Evolutionary conservation across 495 filamentous ascomycete species (phyloP).

Genomic region (Aspergillus wentii): DNA sequence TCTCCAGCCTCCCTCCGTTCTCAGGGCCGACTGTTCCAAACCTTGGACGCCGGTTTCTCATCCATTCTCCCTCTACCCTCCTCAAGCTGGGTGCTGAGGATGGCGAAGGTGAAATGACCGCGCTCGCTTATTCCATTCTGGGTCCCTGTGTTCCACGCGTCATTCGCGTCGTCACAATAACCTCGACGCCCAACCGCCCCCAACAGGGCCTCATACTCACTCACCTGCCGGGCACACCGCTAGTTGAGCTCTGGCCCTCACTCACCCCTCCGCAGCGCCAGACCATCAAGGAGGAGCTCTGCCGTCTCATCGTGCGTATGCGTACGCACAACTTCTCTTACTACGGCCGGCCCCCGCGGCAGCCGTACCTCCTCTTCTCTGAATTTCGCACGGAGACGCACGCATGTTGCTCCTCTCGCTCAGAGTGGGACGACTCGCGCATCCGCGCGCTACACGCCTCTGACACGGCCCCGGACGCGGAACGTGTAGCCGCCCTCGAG

Average conservation of each 20-base stretch:
- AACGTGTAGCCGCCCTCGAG: conserved; percentile 7
- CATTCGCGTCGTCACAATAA: conserved; percentile 6
- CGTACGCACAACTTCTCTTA: conserved; percentile 8
- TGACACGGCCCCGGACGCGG: conserved; percentile 1
- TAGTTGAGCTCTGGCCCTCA: conserved; percentile 10
- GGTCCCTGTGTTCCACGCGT: conserved; percentile 9
- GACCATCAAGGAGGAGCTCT: conserved; percentile 9
- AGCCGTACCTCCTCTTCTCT: conserved; percentile 11
- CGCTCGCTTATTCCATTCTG: conserved; percentile 8
- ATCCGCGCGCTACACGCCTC: conserved; percentile 7
- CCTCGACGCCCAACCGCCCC: conserved; percentile 3
- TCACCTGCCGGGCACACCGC: conserved; percentile 7
- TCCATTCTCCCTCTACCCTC: conserved; percentile 7
- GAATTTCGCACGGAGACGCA: conserved; percentile 7
- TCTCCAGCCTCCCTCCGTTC: conserved; percentile 5
- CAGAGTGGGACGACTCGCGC: conserved; percentile 10
- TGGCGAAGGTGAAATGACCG: conserved; percentile 8
- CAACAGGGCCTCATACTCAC: conserved; percentile 10
- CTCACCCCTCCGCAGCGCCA: conserved; percentile 9
- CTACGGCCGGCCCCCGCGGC: conserved; percentile 8
- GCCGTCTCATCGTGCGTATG: conserved; percentile 6
- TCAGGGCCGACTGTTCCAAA: conserved; percentile 8
- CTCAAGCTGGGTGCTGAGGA: conserved; percentile 7
- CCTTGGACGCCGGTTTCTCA: conserved; percentile 8
- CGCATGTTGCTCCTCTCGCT: conserved; percentile 6